Evolutionary conservation across 805 yeast species (phyloP).

Genomic region (Candida peoriensis): DNA sequence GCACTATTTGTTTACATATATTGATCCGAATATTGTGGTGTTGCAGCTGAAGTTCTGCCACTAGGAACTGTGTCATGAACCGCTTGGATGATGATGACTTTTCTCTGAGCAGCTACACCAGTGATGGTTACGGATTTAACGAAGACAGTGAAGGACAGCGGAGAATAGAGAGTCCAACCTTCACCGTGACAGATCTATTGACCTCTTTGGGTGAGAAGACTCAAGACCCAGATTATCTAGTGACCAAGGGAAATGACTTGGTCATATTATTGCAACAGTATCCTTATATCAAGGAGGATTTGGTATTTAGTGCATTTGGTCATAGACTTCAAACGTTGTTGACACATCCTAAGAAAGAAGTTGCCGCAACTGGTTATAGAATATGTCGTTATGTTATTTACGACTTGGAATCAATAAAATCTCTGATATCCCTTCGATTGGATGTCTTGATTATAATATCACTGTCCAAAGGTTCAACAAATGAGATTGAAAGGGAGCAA

Average conservation of each 20-base stretch:
- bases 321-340: conserved; percentile 57
- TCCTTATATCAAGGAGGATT: conserved; percentile 59
- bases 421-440: conserved; percentile 48
- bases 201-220: conserved; percentile 51
- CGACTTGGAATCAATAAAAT: conserved; percentile 47
- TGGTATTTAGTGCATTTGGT: conserved; percentile 54
- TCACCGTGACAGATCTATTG: conserved; percentile 59
- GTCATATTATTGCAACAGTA: conserved; percentile 49
- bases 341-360: conserved; percentile 50
- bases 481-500: conserved; percentile 64
- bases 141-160: no score
- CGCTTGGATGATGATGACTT: no score
- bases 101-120: no score
- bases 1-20: no score
- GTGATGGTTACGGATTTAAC: no score
- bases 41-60: no score
- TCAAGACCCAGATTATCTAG: conserved; percentile 42
- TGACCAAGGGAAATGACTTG: conserved; percentile 62
- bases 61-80: no score
- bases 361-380: conserved; percentile 72
- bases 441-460: conserved; percentile 63
- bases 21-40: no score
- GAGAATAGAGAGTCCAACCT: conserved; percentile 43
- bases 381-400: conserved; percentile 61
- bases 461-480: conserved; percentile 50